Evolutionary conservation across 495 filamentous ascomycete genomes (phyloP).

Genomic region (Xanthoparmelia taractica): DNA sequence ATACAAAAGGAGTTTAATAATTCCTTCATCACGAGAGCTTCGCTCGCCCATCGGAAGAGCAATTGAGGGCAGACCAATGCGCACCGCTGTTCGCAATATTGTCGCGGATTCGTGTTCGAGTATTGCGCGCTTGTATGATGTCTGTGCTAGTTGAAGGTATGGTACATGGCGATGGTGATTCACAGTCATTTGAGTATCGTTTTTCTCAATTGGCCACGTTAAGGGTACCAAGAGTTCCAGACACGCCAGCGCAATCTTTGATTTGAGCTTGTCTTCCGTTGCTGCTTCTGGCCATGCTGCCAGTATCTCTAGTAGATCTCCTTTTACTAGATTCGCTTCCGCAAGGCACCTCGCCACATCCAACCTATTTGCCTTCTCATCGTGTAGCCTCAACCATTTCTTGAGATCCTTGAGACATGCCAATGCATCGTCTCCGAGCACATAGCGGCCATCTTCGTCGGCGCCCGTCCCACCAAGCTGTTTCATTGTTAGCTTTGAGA

Average conservation of each 20-base stretch:
- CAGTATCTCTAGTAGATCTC: slow-evolving; percentile 85
- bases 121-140: slow-evolving; percentile 80
- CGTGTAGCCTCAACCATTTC: slow-evolving; percentile 89
- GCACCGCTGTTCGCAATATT: slow-evolving; percentile 69
- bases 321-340: slow-evolving; percentile 84
- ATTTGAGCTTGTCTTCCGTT: slow-evolving; percentile 63
- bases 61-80: slow-evolving; percentile 82
- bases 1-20: slow-evolving; percentile 86
- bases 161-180: slow-evolving; percentile 90
- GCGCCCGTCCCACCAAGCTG: slow-evolving; percentile 83
- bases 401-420: slow-evolving; percentile 88
- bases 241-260: slow-evolving; percentile 75
- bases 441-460: slow-evolving; percentile 73
- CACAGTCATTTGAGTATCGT: slow-evolving; percentile 70
- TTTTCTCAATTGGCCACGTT: slow-evolving; percentile 87
- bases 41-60: slow-evolving; percentile 68
- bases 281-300: slow-evolving; percentile 63
- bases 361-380: slow-evolving; percentile 87
- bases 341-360: slow-evolving; percentile 91
- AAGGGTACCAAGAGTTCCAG: slow-evolving; percentile 88
- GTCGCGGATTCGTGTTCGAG: slow-evolving; percentile 68
- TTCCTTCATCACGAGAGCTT: slow-evolving; percentile 73
- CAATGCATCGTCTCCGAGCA: slow-evolving; percentile 86
- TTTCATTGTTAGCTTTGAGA: slow-evolving; percentile 25
- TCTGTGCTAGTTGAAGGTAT: slow-evolving; percentile 77